phyloP scores from a whole-genome alignment of 163 green algal genomes.

The Smithsoniella earleae region DNA sequence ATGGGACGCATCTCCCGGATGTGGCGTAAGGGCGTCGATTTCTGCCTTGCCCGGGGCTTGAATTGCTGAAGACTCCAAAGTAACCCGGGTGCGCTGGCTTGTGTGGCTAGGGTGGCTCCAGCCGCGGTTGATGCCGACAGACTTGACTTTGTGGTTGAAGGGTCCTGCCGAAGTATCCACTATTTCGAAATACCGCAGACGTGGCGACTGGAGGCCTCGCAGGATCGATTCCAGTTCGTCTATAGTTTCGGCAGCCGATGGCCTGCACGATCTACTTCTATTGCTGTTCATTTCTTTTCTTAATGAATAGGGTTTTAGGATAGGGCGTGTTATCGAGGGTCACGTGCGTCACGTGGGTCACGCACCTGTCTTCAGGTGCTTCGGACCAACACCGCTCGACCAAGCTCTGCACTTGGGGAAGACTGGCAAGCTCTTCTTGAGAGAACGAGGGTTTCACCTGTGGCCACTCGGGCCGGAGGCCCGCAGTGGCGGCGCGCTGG shows the following conservation, averaged over 20 bases:
- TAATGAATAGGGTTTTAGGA: neutral
- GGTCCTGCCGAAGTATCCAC: no score
- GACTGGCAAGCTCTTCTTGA: neutral
- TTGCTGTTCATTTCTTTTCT: no score
- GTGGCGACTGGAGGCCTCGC: neutral
- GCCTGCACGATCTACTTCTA: no score
- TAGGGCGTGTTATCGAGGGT: neutral
- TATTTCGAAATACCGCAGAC: neutral
- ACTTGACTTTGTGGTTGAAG: no score
- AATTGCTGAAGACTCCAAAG: no score
- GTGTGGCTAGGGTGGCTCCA: no score
- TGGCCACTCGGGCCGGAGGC: conserved; percentile 11
- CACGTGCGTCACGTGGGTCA: neutral
- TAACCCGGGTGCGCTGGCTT: no score
- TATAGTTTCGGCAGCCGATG: neutral
- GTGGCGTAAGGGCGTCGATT: no score
- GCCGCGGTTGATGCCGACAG: no score
- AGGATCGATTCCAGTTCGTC: conserved; percentile 11
- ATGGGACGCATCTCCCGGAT: no score
- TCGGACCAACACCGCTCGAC: conserved; percentile 16
- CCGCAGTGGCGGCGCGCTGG: neutral
- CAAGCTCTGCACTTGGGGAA: neutral
- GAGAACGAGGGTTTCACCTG: neutral
- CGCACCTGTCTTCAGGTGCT: neutral
- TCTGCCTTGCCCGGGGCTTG: no score